phyloP scores from a whole-genome alignment of 306 rosid species.

The Casuarina cunninghamiana region DNA sequence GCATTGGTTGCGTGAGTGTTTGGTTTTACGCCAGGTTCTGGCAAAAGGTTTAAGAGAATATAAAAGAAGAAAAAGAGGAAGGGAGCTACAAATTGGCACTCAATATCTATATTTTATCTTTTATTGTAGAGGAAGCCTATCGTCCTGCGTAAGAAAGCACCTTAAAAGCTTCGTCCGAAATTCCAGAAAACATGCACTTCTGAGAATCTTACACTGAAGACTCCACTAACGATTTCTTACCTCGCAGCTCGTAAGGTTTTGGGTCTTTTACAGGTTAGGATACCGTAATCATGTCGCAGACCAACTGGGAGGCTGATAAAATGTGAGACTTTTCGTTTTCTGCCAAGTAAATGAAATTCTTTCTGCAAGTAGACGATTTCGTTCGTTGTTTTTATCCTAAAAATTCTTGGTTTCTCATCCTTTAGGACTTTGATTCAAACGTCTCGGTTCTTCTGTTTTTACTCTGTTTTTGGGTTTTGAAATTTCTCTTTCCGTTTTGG shows the following conservation, averaged over 20 bases:
- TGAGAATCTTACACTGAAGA: neutral
- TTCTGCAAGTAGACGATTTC: neutral
- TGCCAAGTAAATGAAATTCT: conserved; percentile 38
- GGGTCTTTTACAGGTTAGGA: neutral
- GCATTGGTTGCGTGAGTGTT: neutral
- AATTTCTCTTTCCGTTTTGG: neutral
- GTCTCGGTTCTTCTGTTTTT: neutral
- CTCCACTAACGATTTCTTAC: neutral
- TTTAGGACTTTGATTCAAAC: conserved; percentile 5
- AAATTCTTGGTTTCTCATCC: conserved; percentile 15
- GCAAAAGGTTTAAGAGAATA: neutral
- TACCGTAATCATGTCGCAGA: conserved; percentile 47
- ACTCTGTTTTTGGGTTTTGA: conserved; percentile 13
- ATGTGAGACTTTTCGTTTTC: conserved; percentile 37
- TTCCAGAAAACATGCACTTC: neutral
- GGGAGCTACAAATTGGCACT: neutral
- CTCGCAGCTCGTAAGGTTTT: neutral
- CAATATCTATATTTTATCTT: neutral
- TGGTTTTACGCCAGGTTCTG: neutral
- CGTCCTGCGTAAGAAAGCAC: neutral
- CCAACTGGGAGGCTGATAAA: conserved; percentile 59
- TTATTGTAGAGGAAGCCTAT: neutral
- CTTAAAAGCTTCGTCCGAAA: neutral
- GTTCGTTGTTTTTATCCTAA: neutral
- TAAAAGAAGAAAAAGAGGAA: neutral